These are phyloP conservation scores for Penicillium desertorum DNA, from an alignment of 495 filamentous ascomycete genomes.

Conservation along the genomic window DNA sequence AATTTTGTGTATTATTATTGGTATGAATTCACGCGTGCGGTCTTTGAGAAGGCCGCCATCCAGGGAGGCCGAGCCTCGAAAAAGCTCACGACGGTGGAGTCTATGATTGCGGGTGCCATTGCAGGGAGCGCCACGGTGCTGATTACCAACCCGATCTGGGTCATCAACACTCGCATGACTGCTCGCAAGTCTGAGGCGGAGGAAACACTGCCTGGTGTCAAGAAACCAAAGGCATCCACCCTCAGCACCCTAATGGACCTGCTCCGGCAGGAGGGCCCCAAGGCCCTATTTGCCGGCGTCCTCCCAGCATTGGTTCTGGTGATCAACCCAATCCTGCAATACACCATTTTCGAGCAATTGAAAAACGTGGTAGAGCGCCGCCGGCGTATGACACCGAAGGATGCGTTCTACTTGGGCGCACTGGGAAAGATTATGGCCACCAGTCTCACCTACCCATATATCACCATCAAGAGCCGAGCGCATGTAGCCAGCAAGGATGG, in stretches of 20 bases:
- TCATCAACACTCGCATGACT: constrained; percentile 97
- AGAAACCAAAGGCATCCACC: constrained; percentile 63
- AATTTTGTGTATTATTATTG: constrained; percentile 99
- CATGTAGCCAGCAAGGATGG: constrained; percentile 76
- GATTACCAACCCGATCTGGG: constrained; percentile 98
- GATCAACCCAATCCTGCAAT: constrained; percentile 97
- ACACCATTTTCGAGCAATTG: constrained; percentile 97
- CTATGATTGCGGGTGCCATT: constrained; percentile 93
- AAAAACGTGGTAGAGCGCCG: constrained; percentile 73
- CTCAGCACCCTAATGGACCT: constrained; percentile 75
- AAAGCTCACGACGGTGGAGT: constrained; percentile 85
- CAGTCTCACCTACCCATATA: constrained; percentile 94
- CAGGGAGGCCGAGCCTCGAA: constrained; percentile 72
- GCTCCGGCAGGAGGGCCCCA: constrained; percentile 74
- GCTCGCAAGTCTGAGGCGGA: constrained; percentile 67
- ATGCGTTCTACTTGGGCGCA: constrained; percentile 89
- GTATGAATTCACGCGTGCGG: constrained; percentile 94
- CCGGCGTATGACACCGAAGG: constrained; percentile 70
- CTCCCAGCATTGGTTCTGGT: constrained; percentile 90
- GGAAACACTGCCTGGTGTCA: constrained; percentile 50
- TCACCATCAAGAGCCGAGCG: constrained; percentile 95
- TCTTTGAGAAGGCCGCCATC: constrained; percentile 78
- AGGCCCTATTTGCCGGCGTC: constrained; percentile 86
- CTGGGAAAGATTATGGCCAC: constrained; percentile 94
- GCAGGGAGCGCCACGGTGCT: constrained; percentile 92